Conservation (phyloP, 2,329 filamentous ascomycete genomes). For the Trichoderma sp. region DNA sequence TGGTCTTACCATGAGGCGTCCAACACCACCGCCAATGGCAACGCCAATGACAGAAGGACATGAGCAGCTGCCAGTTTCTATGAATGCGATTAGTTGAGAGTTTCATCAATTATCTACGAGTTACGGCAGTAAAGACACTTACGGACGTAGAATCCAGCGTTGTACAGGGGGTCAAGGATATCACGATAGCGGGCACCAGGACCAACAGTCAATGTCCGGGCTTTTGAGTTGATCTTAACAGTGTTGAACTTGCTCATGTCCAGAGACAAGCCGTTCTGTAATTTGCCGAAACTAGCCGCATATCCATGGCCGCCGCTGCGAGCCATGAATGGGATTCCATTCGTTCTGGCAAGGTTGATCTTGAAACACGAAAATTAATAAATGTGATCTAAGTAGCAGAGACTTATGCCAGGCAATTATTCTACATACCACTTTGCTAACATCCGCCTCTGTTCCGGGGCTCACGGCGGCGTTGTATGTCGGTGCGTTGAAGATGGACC, state of each 20-base stretch:
- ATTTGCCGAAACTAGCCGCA: neutral
- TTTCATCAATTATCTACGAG: too few species aligned
- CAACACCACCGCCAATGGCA: conserved; percentile 7
- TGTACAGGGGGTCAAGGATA: conserved; percentile 7
- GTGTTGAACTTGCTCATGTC: conserved; percentile 10
- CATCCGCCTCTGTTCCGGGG: neutral
- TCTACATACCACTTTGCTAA: neutral
- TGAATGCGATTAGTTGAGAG: neutral
- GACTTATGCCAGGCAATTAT: neutral
- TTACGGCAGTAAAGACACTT: neutral
- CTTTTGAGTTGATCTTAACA: neutral
- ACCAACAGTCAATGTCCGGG: conserved; percentile 11
- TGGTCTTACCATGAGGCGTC: conserved; percentile 4
- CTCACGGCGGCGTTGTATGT: neutral
- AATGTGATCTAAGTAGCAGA: neutral
- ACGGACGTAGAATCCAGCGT: conserved; percentile 16
- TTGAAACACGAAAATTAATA: neutral
- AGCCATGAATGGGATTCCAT: neutral
- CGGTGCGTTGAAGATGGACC: neutral
- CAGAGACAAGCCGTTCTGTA: conserved; percentile 6
- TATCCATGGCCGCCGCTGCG: conserved; percentile 11
- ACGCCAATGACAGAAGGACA: conserved; percentile 17
- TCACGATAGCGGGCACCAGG: conserved; percentile 15
- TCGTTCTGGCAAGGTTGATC: neutral
- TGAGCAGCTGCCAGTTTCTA: conserved; percentile 18